Evolutionary conservation across 2,329 filamentous ascomycete species (phyloP), one percentile per base, ranked within the genome.

Genomic region (Stachybotrys chlorohalonatus): DNA sequence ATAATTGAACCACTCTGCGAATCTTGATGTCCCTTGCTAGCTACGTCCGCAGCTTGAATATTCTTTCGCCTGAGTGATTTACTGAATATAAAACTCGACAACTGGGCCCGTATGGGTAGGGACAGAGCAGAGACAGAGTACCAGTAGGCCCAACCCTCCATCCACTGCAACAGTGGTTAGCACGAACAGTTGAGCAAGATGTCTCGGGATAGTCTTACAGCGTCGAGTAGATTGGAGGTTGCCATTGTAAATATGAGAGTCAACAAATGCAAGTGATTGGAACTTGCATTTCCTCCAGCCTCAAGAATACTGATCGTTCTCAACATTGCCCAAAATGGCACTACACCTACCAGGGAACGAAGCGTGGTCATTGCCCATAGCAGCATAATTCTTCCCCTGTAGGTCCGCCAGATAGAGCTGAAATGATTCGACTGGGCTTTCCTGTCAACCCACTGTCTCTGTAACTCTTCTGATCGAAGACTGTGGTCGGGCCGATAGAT

Each of bases 1-100:
- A 9, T 67, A 62, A 62, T 80, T 83, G 42, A 49, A 13, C 15
- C 17, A 30, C 47, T 13, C 13, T 49, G 31, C 6, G 36, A 42
- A 42, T 5, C 5, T 5, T 42, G 36, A 2, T 42, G 2, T 13
- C 36, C 2, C 5, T 42, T 9, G 36, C 9, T 42, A 42, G 36
- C 36, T 42, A 42, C 46, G 17, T 74, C 75, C 5, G 80, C 75
- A 11, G 82, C 79, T 65, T 90, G 90, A 47, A 89, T 82, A 66
- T 92, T 89, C 66, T 92, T 93, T 51, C 85, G 80, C 48, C 85
- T 79, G 76, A 91, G 83, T 0, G 87, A 81, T 67, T 94, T 94
- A 56, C 85, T 81, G 61, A 92, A 93, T 13, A 93, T 80, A 7
- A 90, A 75, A 1, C 86, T 80, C 1, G 86, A 83, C 2, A 94